Conservation (phyloP, 2,329 filamentous ascomycete genomes). For the Xylaria sp. region DNA sequence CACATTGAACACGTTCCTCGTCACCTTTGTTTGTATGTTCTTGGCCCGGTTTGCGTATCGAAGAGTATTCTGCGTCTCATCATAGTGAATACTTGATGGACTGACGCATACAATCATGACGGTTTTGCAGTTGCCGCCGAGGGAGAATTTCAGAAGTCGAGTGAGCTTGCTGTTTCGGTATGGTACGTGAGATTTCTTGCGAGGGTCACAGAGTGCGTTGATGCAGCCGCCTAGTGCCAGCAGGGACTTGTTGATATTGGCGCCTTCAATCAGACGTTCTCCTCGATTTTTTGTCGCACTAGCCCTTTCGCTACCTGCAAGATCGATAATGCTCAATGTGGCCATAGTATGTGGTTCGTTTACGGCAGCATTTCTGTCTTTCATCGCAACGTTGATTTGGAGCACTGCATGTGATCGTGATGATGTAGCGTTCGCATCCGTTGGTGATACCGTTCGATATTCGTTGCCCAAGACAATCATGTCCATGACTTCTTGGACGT, state of each 20-base stretch:
- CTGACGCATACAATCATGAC: conserved; percentile 99
- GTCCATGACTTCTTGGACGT: conserved; percentile 98
- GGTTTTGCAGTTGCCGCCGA: conserved; percentile 97
- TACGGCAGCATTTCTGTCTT: conserved; percentile 90
- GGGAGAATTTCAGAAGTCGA: conserved; percentile 92
- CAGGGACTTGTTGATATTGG: conserved; percentile 99
- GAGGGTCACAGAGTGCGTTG: conserved; percentile 93
- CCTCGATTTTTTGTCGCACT: conserved; percentile 97
- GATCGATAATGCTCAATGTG: conserved; percentile 96
- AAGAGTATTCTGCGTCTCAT: conserved; percentile 97
- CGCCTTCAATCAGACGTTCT: conserved; percentile 89
- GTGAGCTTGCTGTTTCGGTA: conserved; percentile 99
- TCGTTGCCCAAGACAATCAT: conserved; percentile 98
- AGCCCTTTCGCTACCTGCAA: conserved; percentile 94
- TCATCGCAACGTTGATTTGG: conserved; percentile 95
- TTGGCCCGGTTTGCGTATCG: conserved; percentile 98
- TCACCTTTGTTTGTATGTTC: conserved; percentile 99
- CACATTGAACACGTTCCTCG: conserved; percentile 98
- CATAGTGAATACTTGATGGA: conserved; percentile 94
- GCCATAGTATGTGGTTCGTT: conserved; percentile 98
- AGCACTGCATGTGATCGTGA: conserved; percentile 97
- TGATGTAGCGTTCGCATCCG: conserved; percentile 95
- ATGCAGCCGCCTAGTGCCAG: conserved; percentile 96
- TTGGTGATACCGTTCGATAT: conserved; percentile 93
- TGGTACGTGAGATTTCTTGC: conserved; percentile 92